phyloP scores from a whole-genome alignment of 1,139 yeast species.

The Saccharomyces hybrid region DNA sequence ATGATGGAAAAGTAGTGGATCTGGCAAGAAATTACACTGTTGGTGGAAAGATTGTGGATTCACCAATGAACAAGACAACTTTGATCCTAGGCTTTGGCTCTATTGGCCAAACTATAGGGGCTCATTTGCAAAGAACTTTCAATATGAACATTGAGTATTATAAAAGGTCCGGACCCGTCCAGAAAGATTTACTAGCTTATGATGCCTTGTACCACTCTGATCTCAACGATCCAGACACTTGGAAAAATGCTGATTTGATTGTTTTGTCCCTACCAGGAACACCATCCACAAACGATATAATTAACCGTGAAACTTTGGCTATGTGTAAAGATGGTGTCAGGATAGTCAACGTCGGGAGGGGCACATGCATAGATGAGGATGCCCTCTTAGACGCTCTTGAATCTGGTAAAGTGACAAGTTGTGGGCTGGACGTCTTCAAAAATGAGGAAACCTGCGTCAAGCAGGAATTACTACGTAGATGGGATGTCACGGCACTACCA shows the following conservation, averaged over 20 bases:
- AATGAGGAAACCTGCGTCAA: slow-evolving; percentile 52
- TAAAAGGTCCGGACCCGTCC: slow-evolving; percentile 45
- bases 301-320: slow-evolving; percentile 43
- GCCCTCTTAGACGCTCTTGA: slow-evolving; percentile 63
- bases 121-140: slow-evolving; percentile 42
- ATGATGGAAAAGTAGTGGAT: slow-evolving; percentile 9
- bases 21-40: slow-evolving; percentile 35
- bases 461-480: slow-evolving; percentile 45
- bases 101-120: slow-evolving; percentile 62
- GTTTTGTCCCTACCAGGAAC: slow-evolving; percentile 65
- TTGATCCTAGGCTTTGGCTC: slow-evolving; percentile 74
- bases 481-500: slow-evolving; percentile 67
- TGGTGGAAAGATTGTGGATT: slow-evolving; percentile 43
- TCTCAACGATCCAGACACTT: slow-evolving; percentile 33
- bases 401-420: slow-evolving; percentile 58
- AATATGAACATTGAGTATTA: slow-evolving; percentile 65
- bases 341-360: slow-evolving; percentile 75
- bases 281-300: slow-evolving; percentile 48
- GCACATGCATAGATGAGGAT: slow-evolving; percentile 62
- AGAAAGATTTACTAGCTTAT: slow-evolving; percentile 18
- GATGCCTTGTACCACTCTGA: slow-evolving; percentile 39
- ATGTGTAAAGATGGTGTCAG: slow-evolving; percentile 47
- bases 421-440: slow-evolving; percentile 76
- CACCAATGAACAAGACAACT: slow-evolving; percentile 54
- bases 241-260: slow-evolving; percentile 46